Conservation (phyloP, 2,329 filamentous ascomycete species). For the Tricladium varicosporioides region DNA sequence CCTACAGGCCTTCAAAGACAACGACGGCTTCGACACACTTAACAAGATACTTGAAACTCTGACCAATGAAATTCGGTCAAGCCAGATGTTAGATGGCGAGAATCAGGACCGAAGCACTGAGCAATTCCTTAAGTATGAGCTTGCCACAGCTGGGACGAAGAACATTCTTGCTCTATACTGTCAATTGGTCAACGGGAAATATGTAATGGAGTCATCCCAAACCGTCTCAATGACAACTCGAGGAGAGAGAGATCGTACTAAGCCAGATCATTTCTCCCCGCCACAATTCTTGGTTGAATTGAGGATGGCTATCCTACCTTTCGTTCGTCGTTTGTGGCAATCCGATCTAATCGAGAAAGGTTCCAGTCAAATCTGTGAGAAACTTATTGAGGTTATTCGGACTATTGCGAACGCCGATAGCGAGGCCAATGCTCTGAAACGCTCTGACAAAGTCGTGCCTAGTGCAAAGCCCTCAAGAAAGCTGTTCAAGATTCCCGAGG, state of each 20-base stretch:
- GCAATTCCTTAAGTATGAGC: conserved; percentile 29
- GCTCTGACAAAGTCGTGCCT: conserved; percentile 54
- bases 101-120: conserved; percentile 37
- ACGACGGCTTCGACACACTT: conserved; percentile 71
- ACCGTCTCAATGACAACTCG: conserved; percentile 51
- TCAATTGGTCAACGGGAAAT: conserved; percentile 73
- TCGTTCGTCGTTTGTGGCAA: conserved; percentile 78
- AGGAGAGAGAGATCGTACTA: conserved; percentile 53
- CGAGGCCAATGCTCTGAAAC: conserved; percentile 65
- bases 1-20: conserved; percentile 81
- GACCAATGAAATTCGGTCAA: conserved; percentile 52
- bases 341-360: conserved; percentile 81
- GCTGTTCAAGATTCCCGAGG: conserved; percentile 50
- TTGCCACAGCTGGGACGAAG: conserved; percentile 63
- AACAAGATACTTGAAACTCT: conserved; percentile 72
- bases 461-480: conserved; percentile 38
- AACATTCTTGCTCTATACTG: conserved; percentile 83
- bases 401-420: conserved; percentile 74
- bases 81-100: background rate
- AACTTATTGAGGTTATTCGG: conserved; percentile 79
- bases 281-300: conserved; percentile 85
- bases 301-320: conserved; percentile 74
- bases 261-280: conserved; percentile 60
- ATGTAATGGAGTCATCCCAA: conserved; percentile 73
- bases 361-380: conserved; percentile 71